Evolutionary conservation across 2,329 filamentous ascomycete species (phyloP).

Genomic region (Cryphonectria radicalis): DNA sequence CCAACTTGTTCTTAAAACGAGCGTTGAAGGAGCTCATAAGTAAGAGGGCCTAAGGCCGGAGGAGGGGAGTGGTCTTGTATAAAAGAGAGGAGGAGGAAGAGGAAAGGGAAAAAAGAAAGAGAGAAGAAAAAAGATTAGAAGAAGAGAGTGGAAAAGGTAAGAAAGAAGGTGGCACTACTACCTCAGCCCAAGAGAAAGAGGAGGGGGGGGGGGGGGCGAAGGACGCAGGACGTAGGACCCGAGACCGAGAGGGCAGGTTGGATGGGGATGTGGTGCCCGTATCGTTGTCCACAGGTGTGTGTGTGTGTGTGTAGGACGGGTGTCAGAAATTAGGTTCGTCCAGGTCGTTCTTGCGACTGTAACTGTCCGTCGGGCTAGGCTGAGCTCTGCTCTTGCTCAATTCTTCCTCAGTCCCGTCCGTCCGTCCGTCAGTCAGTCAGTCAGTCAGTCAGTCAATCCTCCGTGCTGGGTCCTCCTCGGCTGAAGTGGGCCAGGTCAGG

Average conservation of each 20-base stretch:
- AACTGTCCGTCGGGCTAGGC: neutral
- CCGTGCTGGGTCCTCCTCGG: neutral
- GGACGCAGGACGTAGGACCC: slow-evolving; percentile 22
- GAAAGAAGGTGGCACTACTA: slow-evolving; percentile 25
- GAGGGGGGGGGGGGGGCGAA: slow-evolving; percentile 16
- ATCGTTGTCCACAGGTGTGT: slow-evolving; percentile 2
- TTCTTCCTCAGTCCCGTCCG: neutral
- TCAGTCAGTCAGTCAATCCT: neutral
- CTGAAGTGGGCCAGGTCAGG: neutral
- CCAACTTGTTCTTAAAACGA: slow-evolving; percentile 73
- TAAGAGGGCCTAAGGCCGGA: slow-evolving; percentile 44
- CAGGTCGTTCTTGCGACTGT: slow-evolving; percentile 17
- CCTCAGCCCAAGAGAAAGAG: slow-evolving; percentile 15
- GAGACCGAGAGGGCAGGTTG: slow-evolving; percentile 19
- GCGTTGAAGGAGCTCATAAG: slow-evolving; percentile 81
- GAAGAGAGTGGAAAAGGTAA: neutral
- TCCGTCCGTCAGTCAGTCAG: neutral
- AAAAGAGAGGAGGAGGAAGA: slow-evolving; percentile 8
- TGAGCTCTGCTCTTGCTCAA: slow-evolving; percentile 18
- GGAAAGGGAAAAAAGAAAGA: neutral
- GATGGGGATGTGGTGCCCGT: slow-evolving; percentile 8
- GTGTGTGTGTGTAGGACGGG: slow-evolving; percentile 17
- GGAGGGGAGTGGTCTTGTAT: slow-evolving; percentile 33
- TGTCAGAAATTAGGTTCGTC: slow-evolving; percentile 29
- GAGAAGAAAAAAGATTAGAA: slow-evolving; percentile 7